phyloP scores from a whole-genome alignment of 2,329 filamentous ascomycete genomes.

The Aspergillus sp. region DNA sequence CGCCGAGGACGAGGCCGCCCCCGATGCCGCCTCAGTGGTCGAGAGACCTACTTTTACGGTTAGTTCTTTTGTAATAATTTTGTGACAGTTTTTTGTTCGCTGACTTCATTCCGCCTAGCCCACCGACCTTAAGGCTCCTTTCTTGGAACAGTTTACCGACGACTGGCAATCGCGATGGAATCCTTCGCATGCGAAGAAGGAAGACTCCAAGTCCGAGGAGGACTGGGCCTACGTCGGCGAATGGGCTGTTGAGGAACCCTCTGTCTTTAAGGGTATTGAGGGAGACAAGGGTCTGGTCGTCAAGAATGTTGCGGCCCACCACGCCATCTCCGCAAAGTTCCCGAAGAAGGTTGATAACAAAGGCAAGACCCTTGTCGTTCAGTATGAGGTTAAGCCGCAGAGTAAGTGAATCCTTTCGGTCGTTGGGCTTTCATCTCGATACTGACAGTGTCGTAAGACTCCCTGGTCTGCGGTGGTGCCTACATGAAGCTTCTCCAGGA shows the following conservation, averaged over 20 bases:
- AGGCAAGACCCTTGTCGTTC: conserved; percentile 93
- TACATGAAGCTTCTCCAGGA: conserved; percentile 99
- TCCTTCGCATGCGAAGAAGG: conserved; percentile 95
- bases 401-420: conserved; percentile 59
- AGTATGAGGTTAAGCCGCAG: conserved; percentile 99
- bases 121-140: conserved; percentile 82
- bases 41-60: conserved; percentile 85
- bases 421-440: not conserved
- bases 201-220: conserved; percentile 73
- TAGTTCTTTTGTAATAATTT: conserved; percentile 44
- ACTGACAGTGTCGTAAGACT: conserved; percentile 57
- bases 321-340: conserved; percentile 99
- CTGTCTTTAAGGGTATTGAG: conserved; percentile 84
- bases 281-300: conserved; percentile 96
- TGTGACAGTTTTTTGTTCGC: conserved; percentile 7
- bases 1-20: conserved; percentile 64
- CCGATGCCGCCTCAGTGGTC: conserved; percentile 54
- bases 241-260: conserved; percentile 95
- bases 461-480: conserved; percentile 94
- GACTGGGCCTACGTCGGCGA: conserved; percentile 98
- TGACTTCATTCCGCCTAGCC: conserved; percentile 58
- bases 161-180: conserved; percentile 95
- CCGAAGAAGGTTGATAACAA: conserved; percentile 95
- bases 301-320: conserved; percentile 97
- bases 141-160: conserved; percentile 97